These are phyloP conservation scores for Neofusicoccum umdonicola DNA, from an alignment of 2,329 filamentous ascomycete species.

Conservation along the genomic window DNA sequence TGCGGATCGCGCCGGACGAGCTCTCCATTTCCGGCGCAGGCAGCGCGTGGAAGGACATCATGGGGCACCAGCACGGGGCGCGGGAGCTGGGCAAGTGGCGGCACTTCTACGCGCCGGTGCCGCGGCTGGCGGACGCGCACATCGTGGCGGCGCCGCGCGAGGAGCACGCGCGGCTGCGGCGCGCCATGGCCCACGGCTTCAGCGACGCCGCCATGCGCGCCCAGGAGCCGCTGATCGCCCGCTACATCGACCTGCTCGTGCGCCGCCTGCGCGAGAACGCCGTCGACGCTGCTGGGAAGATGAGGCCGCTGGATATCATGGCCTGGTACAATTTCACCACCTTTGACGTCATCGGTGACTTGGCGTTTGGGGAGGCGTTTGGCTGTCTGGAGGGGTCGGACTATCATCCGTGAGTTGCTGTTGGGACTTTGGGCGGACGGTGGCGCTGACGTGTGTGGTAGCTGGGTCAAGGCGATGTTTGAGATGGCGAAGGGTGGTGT, in stretches of 20 bases:
- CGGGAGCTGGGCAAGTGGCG: slow-evolving; percentile 26
- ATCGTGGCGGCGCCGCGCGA: slow-evolving; percentile 43
- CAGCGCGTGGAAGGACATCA: slow-evolving; percentile 38
- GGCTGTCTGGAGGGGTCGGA: too few relatives aligned
- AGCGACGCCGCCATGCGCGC: slow-evolving; percentile 52
- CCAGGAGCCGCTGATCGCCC: too few relatives aligned
- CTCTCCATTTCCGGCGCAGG: slow-evolving; percentile 44
- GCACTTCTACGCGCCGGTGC: slow-evolving; percentile 25
- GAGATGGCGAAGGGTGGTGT: background rate
- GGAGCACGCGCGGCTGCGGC: too few relatives aligned
- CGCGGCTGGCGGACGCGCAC: slow-evolving; percentile 34
- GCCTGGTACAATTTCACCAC: slow-evolving; percentile 17
- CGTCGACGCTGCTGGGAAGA: too few relatives aligned
- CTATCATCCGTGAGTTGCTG: too few relatives aligned
- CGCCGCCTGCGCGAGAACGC: too few relatives aligned
- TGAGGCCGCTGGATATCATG: too few relatives aligned
- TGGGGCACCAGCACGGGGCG: slow-evolving; percentile 29
- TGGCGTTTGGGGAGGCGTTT: slow-evolving; percentile 6
- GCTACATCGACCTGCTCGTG: too few relatives aligned
- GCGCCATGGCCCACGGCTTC: too few relatives aligned
- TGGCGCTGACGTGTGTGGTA: too few relatives aligned
- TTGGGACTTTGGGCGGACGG: too few relatives aligned
- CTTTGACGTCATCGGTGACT: slow-evolving; percentile 27
- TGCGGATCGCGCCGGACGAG: slow-evolving; percentile 42
- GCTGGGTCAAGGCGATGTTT: background rate